A percentile compares a stretch with the other conserved stretches of the same genome.
phyloP scores from a whole-genome alignment of 2,329 filamentous ascomycete genomes.

The Arthrobotrys sphaeroides region DNA sequence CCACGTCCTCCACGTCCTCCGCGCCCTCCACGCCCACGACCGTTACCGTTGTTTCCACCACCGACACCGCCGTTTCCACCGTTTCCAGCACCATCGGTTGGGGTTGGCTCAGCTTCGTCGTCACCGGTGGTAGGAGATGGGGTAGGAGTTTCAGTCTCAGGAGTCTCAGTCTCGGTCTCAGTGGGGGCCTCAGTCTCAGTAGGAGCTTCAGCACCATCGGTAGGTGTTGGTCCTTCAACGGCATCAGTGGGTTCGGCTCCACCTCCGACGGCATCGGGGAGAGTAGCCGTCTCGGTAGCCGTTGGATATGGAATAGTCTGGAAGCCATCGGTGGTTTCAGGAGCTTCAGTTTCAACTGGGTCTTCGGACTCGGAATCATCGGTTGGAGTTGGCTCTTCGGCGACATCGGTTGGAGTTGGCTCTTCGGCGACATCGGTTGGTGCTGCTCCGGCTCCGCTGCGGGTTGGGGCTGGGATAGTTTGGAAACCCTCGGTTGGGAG shows the following conservation, averaged over 20 bases:
- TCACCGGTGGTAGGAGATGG: background rate
- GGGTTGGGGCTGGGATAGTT: constrained; percentile 27
- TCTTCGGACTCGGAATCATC: constrained; percentile 7
- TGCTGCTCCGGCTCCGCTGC: too few species aligned
- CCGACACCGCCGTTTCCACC: background rate
- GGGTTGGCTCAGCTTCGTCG: background rate
- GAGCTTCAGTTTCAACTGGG: background rate
- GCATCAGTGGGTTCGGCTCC: background rate
- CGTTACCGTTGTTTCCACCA: constrained; percentile 12
- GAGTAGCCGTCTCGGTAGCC: background rate
- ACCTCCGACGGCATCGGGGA: background rate
- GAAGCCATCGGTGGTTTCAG: background rate
- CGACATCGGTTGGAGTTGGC: background rate
- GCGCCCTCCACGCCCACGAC: constrained; percentile 5
- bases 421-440: background rate
- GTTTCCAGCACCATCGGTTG: constrained; percentile 13
- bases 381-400: constrained; percentile 1
- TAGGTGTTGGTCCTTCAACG: background rate
- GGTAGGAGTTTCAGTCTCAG: too few species aligned
- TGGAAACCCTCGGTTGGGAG: constrained; percentile 11
- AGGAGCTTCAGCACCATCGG: background rate
- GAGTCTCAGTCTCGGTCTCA: background rate
- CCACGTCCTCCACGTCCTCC: background rate
- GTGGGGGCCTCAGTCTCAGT: too few species aligned
- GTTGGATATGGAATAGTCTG: background rate